Evolutionary conservation across 805 yeast species (phyloP), one percentile per base, ranked within the genome.

Genomic region (Hermanozyma aechmeae): DNA sequence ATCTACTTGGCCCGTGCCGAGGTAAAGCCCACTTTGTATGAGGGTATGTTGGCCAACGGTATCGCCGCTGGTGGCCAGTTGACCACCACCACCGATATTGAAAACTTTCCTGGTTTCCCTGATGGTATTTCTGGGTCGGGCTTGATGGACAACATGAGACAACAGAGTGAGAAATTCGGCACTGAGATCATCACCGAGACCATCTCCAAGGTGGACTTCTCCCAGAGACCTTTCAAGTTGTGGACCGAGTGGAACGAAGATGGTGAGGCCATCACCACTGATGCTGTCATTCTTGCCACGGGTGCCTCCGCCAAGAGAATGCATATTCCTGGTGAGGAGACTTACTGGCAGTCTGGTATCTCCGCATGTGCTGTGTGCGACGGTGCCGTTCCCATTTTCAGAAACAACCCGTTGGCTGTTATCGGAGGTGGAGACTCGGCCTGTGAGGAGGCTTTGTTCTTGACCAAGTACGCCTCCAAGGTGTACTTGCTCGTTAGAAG

Each of bases 281-380:
- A 92, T 50, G 82, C 96, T 19, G 76, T 92, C 30, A 77, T 92
- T 43, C 59, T 92, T 39, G 95, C 98, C 42, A 92, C 99, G 27
- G 99, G 99, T 53, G 99, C 99, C 14, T 80, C 95, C 23, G 99
- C 99, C 35, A 85, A 79, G 71, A 83, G 98, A 68, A 71, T 92
- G 63, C 62, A 73, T 53, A 67, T 92, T 38, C 95, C 96, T 35
- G 99, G 99, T 48, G 98, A 92, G 67, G 97, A 92, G 43, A 71
- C 73, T 20, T 92, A 92, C 74, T 92, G 99, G 99, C 99, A 92
- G 69, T 81, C 80, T 57, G 99, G 99, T 59, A 92, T 92, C 44
- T 83, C 95, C 45, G 99, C 99, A 12, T 92, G 99, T 70, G 99
- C 99, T 23, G 98, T 92, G 38, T 92, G 99, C 66, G 99, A 92